A percentile compares a stretch with the other conserved stretches of the same genome.
These are phyloP conservation scores for Botrytis hyacinthi DNA, from an alignment of 2,329 filamentous ascomycete genomes.

Conservation along the genomic window DNA sequence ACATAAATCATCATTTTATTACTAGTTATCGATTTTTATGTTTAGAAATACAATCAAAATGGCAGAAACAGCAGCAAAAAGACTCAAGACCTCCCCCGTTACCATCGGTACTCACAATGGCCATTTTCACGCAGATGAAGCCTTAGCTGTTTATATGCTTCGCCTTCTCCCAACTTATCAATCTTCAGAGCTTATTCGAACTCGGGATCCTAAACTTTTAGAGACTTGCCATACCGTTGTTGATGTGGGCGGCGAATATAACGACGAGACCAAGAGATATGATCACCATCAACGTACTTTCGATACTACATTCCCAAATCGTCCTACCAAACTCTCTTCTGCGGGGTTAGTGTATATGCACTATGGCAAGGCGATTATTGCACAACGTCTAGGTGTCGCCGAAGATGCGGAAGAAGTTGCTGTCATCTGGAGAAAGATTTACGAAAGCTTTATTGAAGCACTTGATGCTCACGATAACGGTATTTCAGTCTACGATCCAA, in stretches of 20 bases:
- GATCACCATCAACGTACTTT: slow-evolving; percentile 98
- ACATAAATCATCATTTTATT: not conserved
- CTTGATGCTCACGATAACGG: slow-evolving; percentile 98
- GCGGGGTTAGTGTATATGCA: slow-evolving; percentile 95
- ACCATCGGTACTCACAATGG: slow-evolving; percentile 86
- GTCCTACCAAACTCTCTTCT: slow-evolving; percentile 84
- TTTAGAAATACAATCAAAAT: slow-evolving; percentile 53
- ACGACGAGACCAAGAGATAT: slow-evolving; percentile 72
- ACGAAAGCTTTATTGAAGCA: slow-evolving; percentile 90
- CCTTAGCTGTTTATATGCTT: slow-evolving; percentile 93
- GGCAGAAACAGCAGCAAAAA: slow-evolving; percentile 73
- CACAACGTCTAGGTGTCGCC: slow-evolving; percentile 59
- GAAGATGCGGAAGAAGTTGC: slow-evolving; percentile 65
- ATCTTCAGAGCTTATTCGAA: slow-evolving; percentile 73
- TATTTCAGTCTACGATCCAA: slow-evolving; percentile 76
- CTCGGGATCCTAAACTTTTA: slow-evolving; percentile 77
- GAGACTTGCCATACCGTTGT: slow-evolving; percentile 89
- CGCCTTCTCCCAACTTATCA: slow-evolving; percentile 81
- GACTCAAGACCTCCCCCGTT: slow-evolving; percentile 69
- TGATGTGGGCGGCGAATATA: slow-evolving; percentile 95
- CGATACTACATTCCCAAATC: slow-evolving; percentile 76
- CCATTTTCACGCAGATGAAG: slow-evolving; percentile 98
- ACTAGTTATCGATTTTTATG: slow-evolving; percentile 39
- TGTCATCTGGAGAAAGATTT: slow-evolving; percentile 82
- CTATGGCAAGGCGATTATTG: slow-evolving; percentile 83